These are phyloP conservation scores for Ophiostoma triangulosporum DNA, from an alignment of 2,329 filamentous ascomycete genomes.

Conservation along the genomic window DNA sequence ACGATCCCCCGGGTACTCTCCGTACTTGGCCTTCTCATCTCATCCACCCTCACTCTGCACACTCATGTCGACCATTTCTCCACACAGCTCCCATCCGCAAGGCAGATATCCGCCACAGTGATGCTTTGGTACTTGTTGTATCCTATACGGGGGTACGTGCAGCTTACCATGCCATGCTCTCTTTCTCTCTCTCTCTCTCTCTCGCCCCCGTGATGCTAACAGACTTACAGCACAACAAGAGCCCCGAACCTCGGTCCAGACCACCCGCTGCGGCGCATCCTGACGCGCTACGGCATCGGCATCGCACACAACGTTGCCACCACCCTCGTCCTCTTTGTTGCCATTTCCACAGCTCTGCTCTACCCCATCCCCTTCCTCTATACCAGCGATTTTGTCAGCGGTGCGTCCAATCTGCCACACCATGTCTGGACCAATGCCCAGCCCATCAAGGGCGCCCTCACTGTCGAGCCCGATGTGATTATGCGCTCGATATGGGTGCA, in stretches of 20 bases:
- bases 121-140: slow-evolving; percentile 72
- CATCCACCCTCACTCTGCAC: neutral
- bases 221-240: slow-evolving; percentile 53
- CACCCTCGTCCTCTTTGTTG: slow-evolving; percentile 61
- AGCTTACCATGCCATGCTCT: too few relatives aligned
- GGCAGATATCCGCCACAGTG: slow-evolving; percentile 9
- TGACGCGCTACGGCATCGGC: slow-evolving; percentile 56
- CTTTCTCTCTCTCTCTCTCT: slow-evolving; percentile 51
- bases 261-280: slow-evolving; percentile 51
- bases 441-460: slow-evolving; percentile 37
- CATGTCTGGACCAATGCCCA: slow-evolving; percentile 72
- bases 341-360: slow-evolving; percentile 53
- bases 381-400: slow-evolving; percentile 56
- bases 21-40: too few relatives aligned
- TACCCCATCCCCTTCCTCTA: slow-evolving; percentile 68
- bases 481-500: slow-evolving; percentile 76
- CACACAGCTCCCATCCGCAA: neutral
- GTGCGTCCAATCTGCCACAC: slow-evolving; percentile 57
- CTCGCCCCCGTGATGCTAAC: slow-evolving; percentile 30
- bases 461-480: slow-evolving; percentile 51
- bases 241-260: slow-evolving; percentile 50
- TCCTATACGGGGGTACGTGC: slow-evolving; percentile 63
- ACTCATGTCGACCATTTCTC: neutral
- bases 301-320: slow-evolving; percentile 61
- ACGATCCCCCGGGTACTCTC: too few relatives aligned